These are phyloP conservation scores for Wolfiporia cocos DNA, from an alignment of 1,284 basidiomycete species.

Conservation along the genomic window DNA sequence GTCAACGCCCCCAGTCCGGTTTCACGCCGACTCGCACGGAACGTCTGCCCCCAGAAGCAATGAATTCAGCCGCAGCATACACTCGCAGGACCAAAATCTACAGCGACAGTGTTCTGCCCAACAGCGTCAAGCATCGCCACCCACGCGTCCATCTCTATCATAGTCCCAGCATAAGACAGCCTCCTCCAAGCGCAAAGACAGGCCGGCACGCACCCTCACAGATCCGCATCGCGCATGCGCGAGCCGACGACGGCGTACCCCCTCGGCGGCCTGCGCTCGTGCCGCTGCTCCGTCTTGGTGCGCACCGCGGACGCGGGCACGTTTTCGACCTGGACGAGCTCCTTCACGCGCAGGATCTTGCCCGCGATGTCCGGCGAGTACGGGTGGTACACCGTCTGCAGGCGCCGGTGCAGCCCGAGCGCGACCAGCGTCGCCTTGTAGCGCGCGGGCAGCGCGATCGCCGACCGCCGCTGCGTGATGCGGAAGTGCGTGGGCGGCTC, in stretches of 20 bases:
- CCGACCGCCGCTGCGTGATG: slow-evolving; percentile 79
- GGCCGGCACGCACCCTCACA: too few relatives aligned
- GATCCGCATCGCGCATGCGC: slow-evolving; percentile 10
- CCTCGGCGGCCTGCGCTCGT: slow-evolving; percentile 54
- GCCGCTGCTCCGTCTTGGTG: slow-evolving; percentile 58
- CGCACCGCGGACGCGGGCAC: slow-evolving; percentile 59
- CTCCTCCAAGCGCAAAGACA: too few relatives aligned
- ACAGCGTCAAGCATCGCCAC: too few relatives aligned
- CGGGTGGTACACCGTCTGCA: slow-evolving; percentile 77
- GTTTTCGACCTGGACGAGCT: slow-evolving; percentile 83
- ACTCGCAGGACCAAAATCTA: too few relatives aligned
- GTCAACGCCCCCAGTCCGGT: too few relatives aligned
- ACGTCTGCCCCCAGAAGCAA: too few relatives aligned
- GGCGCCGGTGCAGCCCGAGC: slow-evolving; percentile 72
- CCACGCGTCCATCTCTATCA: too few relatives aligned
- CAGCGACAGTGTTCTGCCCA: too few relatives aligned
- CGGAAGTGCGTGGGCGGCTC: slow-evolving; percentile 67
- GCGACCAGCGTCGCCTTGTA: slow-evolving; percentile 70
- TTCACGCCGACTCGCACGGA: too few relatives aligned
- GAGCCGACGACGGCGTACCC: slow-evolving; percentile 56
- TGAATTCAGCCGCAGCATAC: too few relatives aligned
- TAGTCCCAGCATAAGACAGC: too few relatives aligned
- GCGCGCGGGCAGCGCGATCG: slow-evolving; percentile 69
- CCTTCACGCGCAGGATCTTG: slow-evolving; percentile 79
- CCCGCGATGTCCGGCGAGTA: slow-evolving; percentile 74